Conservation (phyloP, 768 basidiomycete genomes). For the Gloeophyllum trabeum region DNA sequence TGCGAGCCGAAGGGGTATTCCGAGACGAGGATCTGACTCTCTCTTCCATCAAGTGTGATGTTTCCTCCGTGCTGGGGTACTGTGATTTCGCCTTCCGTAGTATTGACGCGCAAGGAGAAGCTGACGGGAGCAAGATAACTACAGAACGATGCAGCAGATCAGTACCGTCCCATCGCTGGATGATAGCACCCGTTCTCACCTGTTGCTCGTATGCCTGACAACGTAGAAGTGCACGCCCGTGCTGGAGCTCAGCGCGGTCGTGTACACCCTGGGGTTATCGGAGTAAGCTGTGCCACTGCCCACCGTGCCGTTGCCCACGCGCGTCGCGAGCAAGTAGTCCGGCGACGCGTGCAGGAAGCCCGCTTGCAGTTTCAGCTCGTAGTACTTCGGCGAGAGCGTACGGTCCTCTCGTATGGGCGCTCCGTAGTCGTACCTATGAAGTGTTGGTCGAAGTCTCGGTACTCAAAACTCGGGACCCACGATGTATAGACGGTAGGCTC, state of each 20-base stretch:
- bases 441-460: background rate
- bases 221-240: conserved; percentile 16
- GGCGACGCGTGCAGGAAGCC: conserved; percentile 15
- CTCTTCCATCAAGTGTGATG: conserved; percentile 11
- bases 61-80: conserved; percentile 10
- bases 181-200: conserved; percentile 1
- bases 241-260: conserved; percentile 12
- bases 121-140: conserved; percentile 4
- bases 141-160: background rate
- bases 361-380: conserved; percentile 18
- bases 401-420: conserved; percentile 17
- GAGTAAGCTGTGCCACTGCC: conserved; percentile 8
- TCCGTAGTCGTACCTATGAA: conserved; percentile 14
- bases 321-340: conserved; percentile 13
- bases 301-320: conserved; percentile 8
- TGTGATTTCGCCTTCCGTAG: conserved; percentile 10
- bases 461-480: conserved; percentile 3
- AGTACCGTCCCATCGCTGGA: too few species aligned
- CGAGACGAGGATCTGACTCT: conserved; percentile 13
- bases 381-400: conserved; percentile 15
- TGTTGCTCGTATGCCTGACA: conserved; percentile 12
- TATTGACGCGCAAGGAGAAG: conserved; percentile 13
- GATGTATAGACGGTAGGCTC: conserved; percentile 14
- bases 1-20: conserved; percentile 15
- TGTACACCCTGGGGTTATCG: conserved; percentile 9